These are phyloP conservation scores for Pyronema domesticum DNA, from an alignment of 495 filamentous ascomycete species.

Conservation along the genomic window DNA sequence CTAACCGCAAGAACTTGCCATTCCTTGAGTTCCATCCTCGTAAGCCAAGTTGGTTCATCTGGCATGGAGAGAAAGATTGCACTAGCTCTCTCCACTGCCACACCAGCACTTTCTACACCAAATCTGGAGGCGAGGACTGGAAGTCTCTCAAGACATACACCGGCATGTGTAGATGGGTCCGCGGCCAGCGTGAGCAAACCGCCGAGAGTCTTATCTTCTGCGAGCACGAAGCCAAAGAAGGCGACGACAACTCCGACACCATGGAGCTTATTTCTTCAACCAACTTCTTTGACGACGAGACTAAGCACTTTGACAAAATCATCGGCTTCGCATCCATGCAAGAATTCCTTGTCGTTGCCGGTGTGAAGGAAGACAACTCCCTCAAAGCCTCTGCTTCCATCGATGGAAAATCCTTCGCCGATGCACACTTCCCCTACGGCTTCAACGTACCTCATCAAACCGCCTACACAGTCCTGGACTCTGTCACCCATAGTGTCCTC, in stretches of 20 bases:
- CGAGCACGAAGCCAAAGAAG: slow-evolving; percentile 49
- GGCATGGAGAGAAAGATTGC: slow-evolving; percentile 50
- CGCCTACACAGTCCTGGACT: slow-evolving; percentile 83
- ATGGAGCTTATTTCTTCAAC: slow-evolving; percentile 46
- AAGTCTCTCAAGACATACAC: slow-evolving; percentile 46
- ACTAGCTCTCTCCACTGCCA: slow-evolving; percentile 39
- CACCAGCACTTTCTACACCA: slow-evolving; percentile 47
- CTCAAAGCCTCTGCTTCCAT: slow-evolving; percentile 66
- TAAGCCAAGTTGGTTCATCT: slow-evolving; percentile 72
- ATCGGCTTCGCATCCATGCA: slow-evolving; percentile 80
- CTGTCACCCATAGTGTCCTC: slow-evolving; percentile 81
- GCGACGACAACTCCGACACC: slow-evolving; percentile 19
- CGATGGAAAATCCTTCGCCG: slow-evolving; percentile 63
- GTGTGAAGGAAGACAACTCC: slow-evolving; percentile 44
- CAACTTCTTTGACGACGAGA: slow-evolving; percentile 49
- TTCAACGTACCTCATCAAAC: slow-evolving; percentile 57
- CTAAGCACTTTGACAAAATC: slow-evolving; percentile 46
- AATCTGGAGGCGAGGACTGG: slow-evolving; percentile 48
- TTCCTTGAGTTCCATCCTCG: slow-evolving; percentile 55
- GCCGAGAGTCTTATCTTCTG: slow-evolving; percentile 63
- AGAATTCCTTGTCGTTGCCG: slow-evolving; percentile 85
- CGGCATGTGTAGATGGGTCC: slow-evolving; percentile 64
- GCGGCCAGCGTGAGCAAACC: slow-evolving; percentile 39
- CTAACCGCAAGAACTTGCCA: slow-evolving; percentile 22
- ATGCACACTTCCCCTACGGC: slow-evolving; percentile 67